Percentiles rank a stretch among this genome's conserved stretches.
Conservation (phyloP, 2,329 filamentous ascomycete genomes). For the Beauveria australis region DNA sequence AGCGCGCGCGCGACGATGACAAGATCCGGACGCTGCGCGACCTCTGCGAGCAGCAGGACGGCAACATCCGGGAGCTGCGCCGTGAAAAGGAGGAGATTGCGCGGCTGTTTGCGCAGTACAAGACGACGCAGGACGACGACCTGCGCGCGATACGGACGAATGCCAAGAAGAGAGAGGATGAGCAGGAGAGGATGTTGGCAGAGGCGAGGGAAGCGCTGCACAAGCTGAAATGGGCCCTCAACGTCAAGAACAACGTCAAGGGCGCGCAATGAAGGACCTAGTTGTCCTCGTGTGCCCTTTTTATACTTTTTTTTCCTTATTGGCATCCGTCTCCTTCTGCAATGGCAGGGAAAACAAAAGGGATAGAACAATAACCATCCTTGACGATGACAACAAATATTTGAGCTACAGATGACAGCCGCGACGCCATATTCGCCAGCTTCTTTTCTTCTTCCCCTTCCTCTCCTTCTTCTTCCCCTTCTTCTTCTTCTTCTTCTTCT, state of each 20-base stretch:
- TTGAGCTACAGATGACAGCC: background rate
- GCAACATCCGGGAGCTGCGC: slow-evolving; percentile 53
- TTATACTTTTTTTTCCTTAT: background rate
- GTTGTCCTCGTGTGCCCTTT: background rate
- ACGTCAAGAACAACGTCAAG: slow-evolving; percentile 53
- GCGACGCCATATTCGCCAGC: background rate
- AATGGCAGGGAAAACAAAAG: background rate
- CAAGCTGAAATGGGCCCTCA: slow-evolving; percentile 66
- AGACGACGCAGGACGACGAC: slow-evolving; percentile 52
- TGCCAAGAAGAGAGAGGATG: slow-evolving; percentile 48
- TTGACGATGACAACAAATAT: background rate
- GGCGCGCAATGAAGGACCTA: slow-evolving; percentile 38
- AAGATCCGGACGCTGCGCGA: slow-evolving; percentile 57
- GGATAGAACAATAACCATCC: background rate
- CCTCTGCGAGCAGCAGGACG: slow-evolving; percentile 64
- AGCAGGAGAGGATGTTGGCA: slow-evolving; percentile 51
- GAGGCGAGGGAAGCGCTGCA: slow-evolving; percentile 53
- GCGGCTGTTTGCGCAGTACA: slow-evolving; percentile 55
- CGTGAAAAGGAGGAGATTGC: slow-evolving; percentile 56
- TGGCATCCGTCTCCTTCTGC: background rate
- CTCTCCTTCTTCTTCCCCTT: background rate
- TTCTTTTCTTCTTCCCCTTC: background rate
- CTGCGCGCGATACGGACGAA: slow-evolving; percentile 51
- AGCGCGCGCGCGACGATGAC: slow-evolving; percentile 51
- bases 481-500: too few species aligned